Evolutionary conservation across 768 basidiomycete genomes (phyloP), one percentile per base, ranked within the genome.

Genomic region (Dioszegia crocea): DNA sequence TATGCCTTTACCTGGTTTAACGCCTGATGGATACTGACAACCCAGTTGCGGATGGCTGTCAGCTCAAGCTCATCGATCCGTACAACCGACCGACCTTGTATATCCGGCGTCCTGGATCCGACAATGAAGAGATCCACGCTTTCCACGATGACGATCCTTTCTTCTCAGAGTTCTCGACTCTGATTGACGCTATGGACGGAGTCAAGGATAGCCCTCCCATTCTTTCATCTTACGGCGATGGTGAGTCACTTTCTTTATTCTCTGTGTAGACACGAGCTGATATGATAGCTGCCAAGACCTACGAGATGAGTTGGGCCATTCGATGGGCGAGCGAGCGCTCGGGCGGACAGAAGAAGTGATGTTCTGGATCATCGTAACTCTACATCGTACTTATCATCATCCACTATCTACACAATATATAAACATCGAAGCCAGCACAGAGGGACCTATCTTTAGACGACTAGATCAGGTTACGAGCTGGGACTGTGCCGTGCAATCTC

Each of bases 11-110:
- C n/a, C n/a, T n/a, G n/a, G n/a, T n/a, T n/a, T 38, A 17, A 17
- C 9, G 78, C 89, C 90, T 43, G 94, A 98, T 75, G 94, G 94
- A 8, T 96, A 90, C 79, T 38, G 36, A 17, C 84, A 73, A 61
- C 71, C 75, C 59, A 60, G 63, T 36, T 52, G 44, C 46, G 53
- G 14, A 43, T 29, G 14, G 9, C 8, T n/a, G n/a, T n/a, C n/a
- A n/a, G 1, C 1, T 27, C 44, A 33, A 23, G n/a, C n/a, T n/a
- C 10, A 78, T 80, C 21, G 89, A 98, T 78, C 93, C 94, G 17
- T 98, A 98, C 79, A 89, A 93, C 56, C 84, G 87, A 67, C 94
- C 94, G 4, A 82, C 88, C 4, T 84, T 98, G 30, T 86, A 87
- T 73, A 82, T 97, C 64, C 89, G 94, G 49, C 65, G 75, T 56